These are phyloP conservation scores for Lactarius sp. DNA, from an alignment of 768 basidiomycete genomes.

Conservation along the genomic window DNA sequence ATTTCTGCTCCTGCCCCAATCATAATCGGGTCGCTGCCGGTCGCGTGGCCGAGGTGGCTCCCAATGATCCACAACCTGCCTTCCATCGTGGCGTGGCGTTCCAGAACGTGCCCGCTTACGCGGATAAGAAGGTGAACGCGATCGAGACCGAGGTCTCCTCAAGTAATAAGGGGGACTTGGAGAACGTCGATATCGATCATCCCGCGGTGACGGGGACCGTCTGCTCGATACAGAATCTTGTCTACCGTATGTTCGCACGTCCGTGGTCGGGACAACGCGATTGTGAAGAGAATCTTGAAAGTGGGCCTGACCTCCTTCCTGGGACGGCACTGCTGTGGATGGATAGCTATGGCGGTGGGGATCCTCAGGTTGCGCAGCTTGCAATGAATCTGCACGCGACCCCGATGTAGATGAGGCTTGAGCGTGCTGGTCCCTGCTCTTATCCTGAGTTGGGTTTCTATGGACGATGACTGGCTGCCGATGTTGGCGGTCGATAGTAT, in stretches of 20 bases:
- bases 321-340: not conserved
- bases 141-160: conserved; percentile 2
- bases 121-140: conserved; percentile 9
- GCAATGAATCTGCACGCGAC: not conserved
- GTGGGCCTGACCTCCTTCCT: not conserved
- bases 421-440: not conserved
- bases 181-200: conserved; percentile 3
- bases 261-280: not conserved
- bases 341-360: not conserved
- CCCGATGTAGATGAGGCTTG: not conserved
- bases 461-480: not conserved
- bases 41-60: not conserved
- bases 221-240: conserved; percentile 8
- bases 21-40: not conserved
- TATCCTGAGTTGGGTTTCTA: conserved; percentile 7
- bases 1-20: not conserved
- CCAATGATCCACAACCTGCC: not conserved
- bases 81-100: conserved; percentile 4
- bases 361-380: conserved; percentile 1
- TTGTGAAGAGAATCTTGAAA: not conserved
- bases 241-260: not conserved
- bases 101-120: conserved; percentile 14
- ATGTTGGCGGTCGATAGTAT: not conserved
- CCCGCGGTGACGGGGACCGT: conserved; percentile 3
- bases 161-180: not conserved